Percentiles rank a stretch among this genome's conserved stretches.
Conservation (phyloP, 495 filamentous ascomycete species). For the Penicillium crystallinum region DNA sequence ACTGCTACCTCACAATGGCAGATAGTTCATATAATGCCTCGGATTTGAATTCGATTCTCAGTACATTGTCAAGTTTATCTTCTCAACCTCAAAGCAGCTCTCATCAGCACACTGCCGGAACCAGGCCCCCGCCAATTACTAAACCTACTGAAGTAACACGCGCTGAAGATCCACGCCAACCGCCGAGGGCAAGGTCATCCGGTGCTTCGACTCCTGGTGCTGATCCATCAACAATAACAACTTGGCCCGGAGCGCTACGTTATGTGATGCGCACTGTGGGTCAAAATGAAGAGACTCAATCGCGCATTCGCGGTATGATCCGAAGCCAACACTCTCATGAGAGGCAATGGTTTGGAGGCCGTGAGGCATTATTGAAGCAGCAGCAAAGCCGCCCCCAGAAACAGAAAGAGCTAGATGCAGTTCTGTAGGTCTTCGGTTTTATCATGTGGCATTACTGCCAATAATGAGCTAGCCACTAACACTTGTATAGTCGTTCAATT, state of each 20-base stretch:
- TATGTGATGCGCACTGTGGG: constrained; percentile 56
- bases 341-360: constrained; percentile 55
- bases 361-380: constrained; percentile 47
- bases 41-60: constrained; percentile 50
- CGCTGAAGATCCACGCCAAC: constrained; percentile 6
- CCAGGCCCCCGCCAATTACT: background rate
- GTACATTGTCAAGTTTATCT: constrained; percentile 40
- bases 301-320: constrained; percentile 50
- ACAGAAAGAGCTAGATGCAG: constrained; percentile 49
- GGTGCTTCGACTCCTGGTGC: constrained; percentile 1
- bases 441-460: background rate
- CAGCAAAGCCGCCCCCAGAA: constrained; percentile 46
- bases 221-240: constrained; percentile 57
- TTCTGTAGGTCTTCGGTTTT: constrained; percentile 33
- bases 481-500: constrained; percentile 30
- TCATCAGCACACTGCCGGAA: constrained; percentile 1
- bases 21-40: constrained; percentile 34
- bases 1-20: constrained; percentile 20
- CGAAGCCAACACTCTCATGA: constrained; percentile 60
- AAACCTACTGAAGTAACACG: background rate
- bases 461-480: background rate
- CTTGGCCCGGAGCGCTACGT: constrained; percentile 58
- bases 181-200: background rate
- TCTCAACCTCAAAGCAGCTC: constrained; percentile 7
- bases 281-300: constrained; percentile 42